Evolutionary conservation across 345 rosid genomes (phyloP).

Genomic region (Lepidium didymum): DNA sequence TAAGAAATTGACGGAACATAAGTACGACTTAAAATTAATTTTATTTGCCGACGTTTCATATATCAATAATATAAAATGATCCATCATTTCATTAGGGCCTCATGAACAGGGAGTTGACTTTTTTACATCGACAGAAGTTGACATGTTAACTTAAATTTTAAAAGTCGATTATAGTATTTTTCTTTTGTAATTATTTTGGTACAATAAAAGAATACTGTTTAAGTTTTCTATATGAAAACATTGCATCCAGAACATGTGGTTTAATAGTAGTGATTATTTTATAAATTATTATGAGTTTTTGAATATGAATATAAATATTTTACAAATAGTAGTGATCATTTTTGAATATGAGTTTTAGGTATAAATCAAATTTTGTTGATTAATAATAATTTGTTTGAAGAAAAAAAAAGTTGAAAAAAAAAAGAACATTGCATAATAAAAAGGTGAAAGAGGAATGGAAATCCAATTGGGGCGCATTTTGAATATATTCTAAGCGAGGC

Average conservation of each 20-base stretch:
- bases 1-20: neutral
- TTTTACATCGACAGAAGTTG: neutral
- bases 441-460: neutral
- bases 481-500: neutral
- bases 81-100: neutral
- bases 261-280: too few species aligned
- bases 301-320: too few species aligned
- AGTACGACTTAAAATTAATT: neutral
- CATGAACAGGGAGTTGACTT: constrained; percentile 3
- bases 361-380: too few species aligned
- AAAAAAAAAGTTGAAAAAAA: too few species aligned
- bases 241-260: too few species aligned
- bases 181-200: neutral
- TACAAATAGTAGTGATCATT: too few species aligned
- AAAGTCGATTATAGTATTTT: neutral
- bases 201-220: neutral
- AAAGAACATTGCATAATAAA: neutral
- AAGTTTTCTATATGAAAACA: neutral
- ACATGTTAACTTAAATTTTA: neutral
- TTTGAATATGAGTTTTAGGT: too few species aligned
- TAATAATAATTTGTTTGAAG: too few species aligned
- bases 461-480: neutral
- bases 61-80: neutral
- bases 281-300: too few species aligned
- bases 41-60: constrained; percentile 10